Evolutionary conservation across 257 asterid species (phyloP), one percentile per base, ranked within the genome.

Genomic region (Petunia axillaris): DNA sequence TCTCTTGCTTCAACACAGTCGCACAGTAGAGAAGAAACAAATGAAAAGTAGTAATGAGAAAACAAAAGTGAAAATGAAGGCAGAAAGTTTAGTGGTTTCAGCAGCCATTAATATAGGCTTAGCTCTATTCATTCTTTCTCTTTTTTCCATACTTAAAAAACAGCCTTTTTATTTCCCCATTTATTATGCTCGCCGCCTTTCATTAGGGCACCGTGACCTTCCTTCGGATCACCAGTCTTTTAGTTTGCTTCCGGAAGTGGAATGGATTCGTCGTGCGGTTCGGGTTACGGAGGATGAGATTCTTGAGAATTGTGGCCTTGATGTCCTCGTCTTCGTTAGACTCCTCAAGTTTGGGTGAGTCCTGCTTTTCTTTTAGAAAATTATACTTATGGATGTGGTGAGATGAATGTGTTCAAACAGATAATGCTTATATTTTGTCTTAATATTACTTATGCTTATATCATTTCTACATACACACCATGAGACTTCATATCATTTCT

Each of bases 301-400:
- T 76, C 93, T 93, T 50, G 88, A 94, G 67, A 82, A 83, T 0
- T 89, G 90, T 71, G 98, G 99, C 50, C 97, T 95, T 6, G 99
- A 93, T 77, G 97, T 88, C 35, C 88, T 92, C 70, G 91, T 94
- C 80, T 88, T 92, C 79, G 84, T 93, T 1, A 85, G 97, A 53
- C 89, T 95, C 40, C 89, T 92, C 36, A 95, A 92, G 85, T 92
- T 92, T 82, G 99, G 98, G 98, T 93, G 39, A 64, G 87, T 38
- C 15, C 57, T 8, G n/a, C 9, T 15, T 66, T 8, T 3, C 40
- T 54, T 15, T 37, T 55, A 63, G 15, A 13, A 65, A 37, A 8
- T 65, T 3, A 5, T 59, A 11, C 64, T 59, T 25, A 25, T 25
- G 25, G 25, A 25, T 25, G 25, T 25, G 25, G 25, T 25, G 25